Percentiles rank a stretch among this genome's conserved stretches.
Evolutionary conservation across 2,329 filamentous ascomycete genomes (phyloP).

Genomic region (Fusarium virguliforme): DNA sequence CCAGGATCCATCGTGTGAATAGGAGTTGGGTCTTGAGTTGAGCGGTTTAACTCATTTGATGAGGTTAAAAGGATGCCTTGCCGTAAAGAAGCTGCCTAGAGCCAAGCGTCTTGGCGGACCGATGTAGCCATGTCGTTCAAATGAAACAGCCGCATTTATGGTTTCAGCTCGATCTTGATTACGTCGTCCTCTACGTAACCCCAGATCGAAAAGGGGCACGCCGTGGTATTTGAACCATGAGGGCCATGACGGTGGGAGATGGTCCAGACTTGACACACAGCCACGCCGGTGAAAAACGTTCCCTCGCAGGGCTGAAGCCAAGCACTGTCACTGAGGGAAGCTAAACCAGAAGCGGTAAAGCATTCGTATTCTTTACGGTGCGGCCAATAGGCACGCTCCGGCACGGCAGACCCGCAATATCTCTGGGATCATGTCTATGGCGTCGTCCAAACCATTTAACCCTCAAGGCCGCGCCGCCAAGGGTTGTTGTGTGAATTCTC

Average conservation of each 20-base stretch:
- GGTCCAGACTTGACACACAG: slow-evolving; percentile 6
- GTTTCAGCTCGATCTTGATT: slow-evolving; percentile 7
- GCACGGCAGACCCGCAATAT: background rate
- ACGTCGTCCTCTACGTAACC: background rate
- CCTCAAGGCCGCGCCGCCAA: slow-evolving; percentile 6
- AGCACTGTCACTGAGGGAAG: background rate
- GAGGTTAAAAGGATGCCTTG: background rate
- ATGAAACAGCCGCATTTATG: background rate
- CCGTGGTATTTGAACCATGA: slow-evolving; percentile 2
- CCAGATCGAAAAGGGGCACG: background rate
- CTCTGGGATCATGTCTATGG: slow-evolving; percentile 1
- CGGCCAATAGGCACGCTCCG: background rate
- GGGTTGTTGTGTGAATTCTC: slow-evolving; percentile 7
- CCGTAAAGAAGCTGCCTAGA: background rate
- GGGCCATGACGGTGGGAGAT: background rate
- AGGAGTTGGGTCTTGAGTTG: background rate
- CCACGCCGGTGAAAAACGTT: slow-evolving; percentile 4
- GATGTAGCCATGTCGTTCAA: slow-evolving; percentile 4
- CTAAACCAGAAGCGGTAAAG: background rate
- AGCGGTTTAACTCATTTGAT: background rate
- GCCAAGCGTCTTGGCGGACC: slow-evolving; percentile 5
- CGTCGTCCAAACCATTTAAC: slow-evolving; percentile 13
- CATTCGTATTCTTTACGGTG: background rate
- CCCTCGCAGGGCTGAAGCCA: slow-evolving; percentile 10
- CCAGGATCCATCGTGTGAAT: slow-evolving; percentile 3